Conservation (phyloP, 306 rosid species). For the Pterocarpus santalinus region DNA sequence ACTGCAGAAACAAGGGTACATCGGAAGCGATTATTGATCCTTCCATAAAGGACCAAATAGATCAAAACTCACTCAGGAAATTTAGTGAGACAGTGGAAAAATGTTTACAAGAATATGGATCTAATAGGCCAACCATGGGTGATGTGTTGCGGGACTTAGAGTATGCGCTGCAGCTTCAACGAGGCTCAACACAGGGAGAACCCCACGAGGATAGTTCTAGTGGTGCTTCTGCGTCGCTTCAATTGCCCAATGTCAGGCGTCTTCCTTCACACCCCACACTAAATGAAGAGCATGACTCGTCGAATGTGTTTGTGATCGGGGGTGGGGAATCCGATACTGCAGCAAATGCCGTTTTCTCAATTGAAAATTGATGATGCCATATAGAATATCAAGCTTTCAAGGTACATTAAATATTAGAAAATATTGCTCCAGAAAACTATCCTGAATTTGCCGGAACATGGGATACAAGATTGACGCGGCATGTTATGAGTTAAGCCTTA, state of each 20-base stretch:
- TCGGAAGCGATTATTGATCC: conserved; percentile 46
- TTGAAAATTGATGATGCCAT: no score
- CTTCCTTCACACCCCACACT: neutral
- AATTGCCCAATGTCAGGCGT: neutral
- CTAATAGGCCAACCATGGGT: conserved; percentile 50
- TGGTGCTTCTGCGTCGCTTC: conserved; percentile 12
- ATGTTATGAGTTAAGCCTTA: no score
- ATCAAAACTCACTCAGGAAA: conserved; percentile 43
- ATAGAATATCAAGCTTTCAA: no score
- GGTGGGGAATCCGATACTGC: no score
- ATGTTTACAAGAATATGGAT: conserved; percentile 39
- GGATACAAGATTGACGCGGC: no score
- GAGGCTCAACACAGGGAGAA: conserved; percentile 13
- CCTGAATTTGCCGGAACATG: no score
- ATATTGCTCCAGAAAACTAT: no score
- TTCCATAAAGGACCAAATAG: conserved; percentile 38
- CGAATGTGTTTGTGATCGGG: no score
- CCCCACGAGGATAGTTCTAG: conserved; percentile 4
- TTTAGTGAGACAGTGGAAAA: conserved; percentile 40
- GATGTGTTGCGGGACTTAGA: conserved; percentile 55
- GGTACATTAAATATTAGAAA: no score
- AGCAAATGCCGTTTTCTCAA: no score
- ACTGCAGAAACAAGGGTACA: conserved; percentile 40
- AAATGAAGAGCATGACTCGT: no score
- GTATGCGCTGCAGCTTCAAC: conserved; percentile 49